A percentile compares a stretch with the other conserved stretches of the same genome.
Evolutionary conservation across 2,329 filamentous ascomycete genomes (phyloP).

Genomic region (Epichloe baconii): DNA sequence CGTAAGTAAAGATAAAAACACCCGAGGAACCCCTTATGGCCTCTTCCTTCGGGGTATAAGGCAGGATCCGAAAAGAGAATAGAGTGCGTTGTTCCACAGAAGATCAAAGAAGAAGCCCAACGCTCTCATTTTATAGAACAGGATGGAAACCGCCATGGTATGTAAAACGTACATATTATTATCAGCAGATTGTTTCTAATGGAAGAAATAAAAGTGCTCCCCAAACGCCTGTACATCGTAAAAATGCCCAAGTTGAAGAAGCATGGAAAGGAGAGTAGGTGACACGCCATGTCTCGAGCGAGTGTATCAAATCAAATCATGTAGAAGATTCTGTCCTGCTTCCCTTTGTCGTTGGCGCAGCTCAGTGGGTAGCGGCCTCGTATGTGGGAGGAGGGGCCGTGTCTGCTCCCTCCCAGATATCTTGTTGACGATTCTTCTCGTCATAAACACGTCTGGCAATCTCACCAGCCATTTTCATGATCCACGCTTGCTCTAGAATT

Average conservation of each 20-base stretch:
- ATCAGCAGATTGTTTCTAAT: not conserved
- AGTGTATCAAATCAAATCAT: not conserved
- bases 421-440: conserved; percentile 49
- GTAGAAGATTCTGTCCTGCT: not conserved
- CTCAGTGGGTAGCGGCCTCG: conserved; percentile 28
- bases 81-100: too few relatives aligned
- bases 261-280: conserved; percentile 5
- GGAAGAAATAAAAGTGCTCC: conserved; percentile 1
- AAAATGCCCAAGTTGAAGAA: conserved; percentile 2
- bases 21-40: too few relatives aligned
- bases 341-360: not conserved
- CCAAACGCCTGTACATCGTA: conserved; percentile 1
- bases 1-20: too few relatives aligned
- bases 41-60: too few relatives aligned
- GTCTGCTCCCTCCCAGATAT: conserved; percentile 36
- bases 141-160: not conserved
- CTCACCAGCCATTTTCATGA: conserved; percentile 87
- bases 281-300: not conserved
- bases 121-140: not conserved
- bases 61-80: too few relatives aligned
- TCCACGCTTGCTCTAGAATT: conserved; percentile 72
- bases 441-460: conserved; percentile 80
- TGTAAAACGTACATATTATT: not conserved
- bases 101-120: too few relatives aligned
- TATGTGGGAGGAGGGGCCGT: conserved; percentile 50